Conservation (phyloP, 108 stramenopile species). For the Pseudonitzschia pungens region DNA sequence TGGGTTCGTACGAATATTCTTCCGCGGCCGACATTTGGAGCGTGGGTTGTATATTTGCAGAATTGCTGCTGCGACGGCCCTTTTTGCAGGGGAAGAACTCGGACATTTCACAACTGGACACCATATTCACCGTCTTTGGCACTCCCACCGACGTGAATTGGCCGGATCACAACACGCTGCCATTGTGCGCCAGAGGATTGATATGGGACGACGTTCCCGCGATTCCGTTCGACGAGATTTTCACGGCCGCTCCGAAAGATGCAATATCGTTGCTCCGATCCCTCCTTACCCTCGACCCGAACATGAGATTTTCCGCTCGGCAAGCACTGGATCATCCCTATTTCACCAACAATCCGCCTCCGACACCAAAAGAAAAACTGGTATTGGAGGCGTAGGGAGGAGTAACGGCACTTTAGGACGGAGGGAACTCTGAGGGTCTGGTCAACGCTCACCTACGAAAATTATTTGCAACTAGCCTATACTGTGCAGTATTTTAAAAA, state of each 20-base stretch:
- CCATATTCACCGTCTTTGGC: constrained; percentile 88
- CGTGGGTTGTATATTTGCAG: constrained; percentile 95
- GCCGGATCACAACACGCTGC: constrained; percentile 83
- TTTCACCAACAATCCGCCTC: constrained; percentile 85
- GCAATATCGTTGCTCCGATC: constrained; percentile 78
- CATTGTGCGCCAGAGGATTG: constrained; percentile 68
- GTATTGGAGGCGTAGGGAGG: constrained; percentile 35
- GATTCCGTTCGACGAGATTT: constrained; percentile 87
- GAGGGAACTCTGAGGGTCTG: too few relatives aligned
- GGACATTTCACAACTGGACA: constrained; percentile 83
- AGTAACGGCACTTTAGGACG: neutral
- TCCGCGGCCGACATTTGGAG: constrained; percentile 94
- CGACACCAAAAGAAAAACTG: constrained; percentile 81
- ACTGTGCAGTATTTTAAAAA: too few relatives aligned
- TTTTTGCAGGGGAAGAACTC: constrained; percentile 85
- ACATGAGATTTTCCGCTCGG: constrained; percentile 79
- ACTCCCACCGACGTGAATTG: constrained; percentile 88
- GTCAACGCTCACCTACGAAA: neutral
- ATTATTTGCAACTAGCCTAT: neutral
- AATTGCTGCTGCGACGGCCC: constrained; percentile 81
- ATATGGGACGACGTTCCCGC: constrained; percentile 80
- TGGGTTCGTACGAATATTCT: constrained; percentile 89
- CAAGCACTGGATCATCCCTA: constrained; percentile 86
- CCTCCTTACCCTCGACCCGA: constrained; percentile 84
- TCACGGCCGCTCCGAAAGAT: constrained; percentile 84